Conservation (phyloP, 495 filamentous ascomycete genomes). For the Alectoria sarmentosa region DNA sequence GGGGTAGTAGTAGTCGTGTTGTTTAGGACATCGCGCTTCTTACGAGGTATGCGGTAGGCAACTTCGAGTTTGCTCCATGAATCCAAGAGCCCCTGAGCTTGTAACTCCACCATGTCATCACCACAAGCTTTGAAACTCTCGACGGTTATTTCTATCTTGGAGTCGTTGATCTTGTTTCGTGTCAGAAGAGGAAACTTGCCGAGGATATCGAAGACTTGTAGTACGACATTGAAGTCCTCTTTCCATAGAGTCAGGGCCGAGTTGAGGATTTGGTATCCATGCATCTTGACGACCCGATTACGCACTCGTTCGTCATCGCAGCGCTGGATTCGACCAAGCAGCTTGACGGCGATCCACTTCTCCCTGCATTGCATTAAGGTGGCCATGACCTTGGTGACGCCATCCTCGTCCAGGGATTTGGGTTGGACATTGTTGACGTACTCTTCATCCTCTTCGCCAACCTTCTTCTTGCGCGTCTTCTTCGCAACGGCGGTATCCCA, state of each 20-base stretch:
- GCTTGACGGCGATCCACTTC: slow-evolving; percentile 98
- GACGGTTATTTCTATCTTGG: slow-evolving; percentile 86
- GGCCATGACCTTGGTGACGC: slow-evolving; percentile 96
- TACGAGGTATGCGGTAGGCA: slow-evolving; percentile 92
- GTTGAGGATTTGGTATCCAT: slow-evolving; percentile 92
- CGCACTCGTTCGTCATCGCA: slow-evolving; percentile 82
- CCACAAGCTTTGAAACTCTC: slow-evolving; percentile 57
- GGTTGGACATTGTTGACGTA: slow-evolving; percentile 88
- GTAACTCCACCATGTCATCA: slow-evolving; percentile 66
- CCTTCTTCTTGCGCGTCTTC: slow-evolving; percentile 89
- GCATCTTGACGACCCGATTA: slow-evolving; percentile 88
- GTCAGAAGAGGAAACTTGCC: slow-evolving; percentile 84
- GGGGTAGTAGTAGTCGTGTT: slow-evolving; percentile 34
- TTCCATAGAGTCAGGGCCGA: slow-evolving; percentile 75
- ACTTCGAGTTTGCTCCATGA: slow-evolving; percentile 86
- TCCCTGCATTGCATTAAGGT: slow-evolving; percentile 98
- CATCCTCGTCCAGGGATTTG: slow-evolving; percentile 75
- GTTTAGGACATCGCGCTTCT: slow-evolving; percentile 54
- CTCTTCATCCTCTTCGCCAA: slow-evolving; percentile 90
- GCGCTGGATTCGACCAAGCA: slow-evolving; percentile 83
- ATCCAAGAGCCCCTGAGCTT: slow-evolving; percentile 65
- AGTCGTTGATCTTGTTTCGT: slow-evolving; percentile 94
- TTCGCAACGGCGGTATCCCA: slow-evolving; percentile 88
- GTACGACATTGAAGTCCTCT: slow-evolving; percentile 78
- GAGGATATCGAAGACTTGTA: slow-evolving; percentile 87